Evolutionary conservation across 2,329 filamentous ascomycete genomes (phyloP), one percentile per base, ranked within the genome.

Genomic region (Venturia aucupariae): DNA sequence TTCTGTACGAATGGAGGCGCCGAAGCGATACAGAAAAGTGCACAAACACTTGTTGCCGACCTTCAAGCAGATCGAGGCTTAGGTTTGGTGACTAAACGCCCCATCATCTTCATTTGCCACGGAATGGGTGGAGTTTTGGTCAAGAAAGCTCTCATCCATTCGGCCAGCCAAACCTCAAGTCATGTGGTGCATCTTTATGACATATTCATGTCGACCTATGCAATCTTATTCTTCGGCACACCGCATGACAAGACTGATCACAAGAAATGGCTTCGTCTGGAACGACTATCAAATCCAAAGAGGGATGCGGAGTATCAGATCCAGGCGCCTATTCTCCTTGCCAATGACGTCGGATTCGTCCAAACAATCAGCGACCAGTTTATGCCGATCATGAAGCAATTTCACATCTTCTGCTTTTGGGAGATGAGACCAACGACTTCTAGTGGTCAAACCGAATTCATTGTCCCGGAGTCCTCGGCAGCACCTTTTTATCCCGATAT

Each of bases 81-180:
- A 68, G 80, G 82, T 68, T 78, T 80, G 57, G 83, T 83, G 4
- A 75, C 78, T 35, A 79, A 80, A 35, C 84, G 86, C 57, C 86
- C 88, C 5, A 89, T 91, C 68, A 85, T 91, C 66, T 91, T 88
- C 79, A 84, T 91, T 35, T 87, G 82, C 61, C 88, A 91, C 72
- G 89, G 86, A 61, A 78, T 91, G 0, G 88, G 88, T 4, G 88
- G 88, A 8, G 83, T 90, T 65, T 77, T 91, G 1, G 81, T 89
- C 64, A 91, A 91, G 73, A 80, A 86, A 60, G 85, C 86, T 1
- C 75, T 91, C 57, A 80, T 89, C 60, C 85, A 88, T 71, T 87
- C 86, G 55, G 82, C 84, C 68, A 86, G 85, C 69, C 72, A 89
- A 17, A 80, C 79, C 5, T 81, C 80, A 44, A 79, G 82, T 63